A percentile compares a stretch with the other conserved stretches of the same genome.
phyloP scores from a whole-genome alignment of 306 rosid genomes.

The Casuarina cunninghamiana region DNA sequence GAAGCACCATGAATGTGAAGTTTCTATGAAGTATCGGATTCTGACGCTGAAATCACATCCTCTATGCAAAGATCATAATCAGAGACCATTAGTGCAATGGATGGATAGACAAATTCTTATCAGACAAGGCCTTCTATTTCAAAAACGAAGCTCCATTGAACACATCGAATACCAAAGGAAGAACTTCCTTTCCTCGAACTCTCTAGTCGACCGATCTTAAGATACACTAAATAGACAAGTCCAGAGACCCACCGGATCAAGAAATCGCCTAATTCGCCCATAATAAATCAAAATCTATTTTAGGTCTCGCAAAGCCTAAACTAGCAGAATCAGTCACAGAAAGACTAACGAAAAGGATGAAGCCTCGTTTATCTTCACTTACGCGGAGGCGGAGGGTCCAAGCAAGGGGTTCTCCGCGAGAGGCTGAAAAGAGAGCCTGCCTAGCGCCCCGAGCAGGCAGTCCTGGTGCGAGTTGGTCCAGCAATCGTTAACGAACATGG shows the following conservation, averaged over 20 bases:
- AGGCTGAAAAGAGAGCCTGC: constrained; percentile 86
- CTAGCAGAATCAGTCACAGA: neutral
- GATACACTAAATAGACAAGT: neutral
- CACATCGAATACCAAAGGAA: neutral
- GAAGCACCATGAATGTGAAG: neutral
- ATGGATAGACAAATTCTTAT: neutral
- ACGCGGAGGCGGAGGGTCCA: constrained; percentile 95
- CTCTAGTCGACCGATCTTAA: neutral
- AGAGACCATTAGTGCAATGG: neutral
- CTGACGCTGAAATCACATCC: neutral
- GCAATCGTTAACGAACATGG: constrained; percentile 82
- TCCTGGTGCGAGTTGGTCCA: constrained; percentile 70
- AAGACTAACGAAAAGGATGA: neutral
- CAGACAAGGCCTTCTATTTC: neutral
- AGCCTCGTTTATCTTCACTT: constrained; percentile 12
- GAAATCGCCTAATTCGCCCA: neutral
- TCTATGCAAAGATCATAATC: neutral
- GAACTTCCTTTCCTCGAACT: neutral
- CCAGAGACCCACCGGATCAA: neutral
- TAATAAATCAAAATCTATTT: neutral
- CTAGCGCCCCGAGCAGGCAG: constrained; percentile 57
- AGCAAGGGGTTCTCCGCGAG: constrained; percentile 80
- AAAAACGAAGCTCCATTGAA: neutral
- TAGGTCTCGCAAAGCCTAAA: neutral
- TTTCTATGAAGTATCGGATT: neutral